phyloP scores from a whole-genome alignment of 2,329 filamentous ascomycete species.

The Verticillium isaacii region DNA sequence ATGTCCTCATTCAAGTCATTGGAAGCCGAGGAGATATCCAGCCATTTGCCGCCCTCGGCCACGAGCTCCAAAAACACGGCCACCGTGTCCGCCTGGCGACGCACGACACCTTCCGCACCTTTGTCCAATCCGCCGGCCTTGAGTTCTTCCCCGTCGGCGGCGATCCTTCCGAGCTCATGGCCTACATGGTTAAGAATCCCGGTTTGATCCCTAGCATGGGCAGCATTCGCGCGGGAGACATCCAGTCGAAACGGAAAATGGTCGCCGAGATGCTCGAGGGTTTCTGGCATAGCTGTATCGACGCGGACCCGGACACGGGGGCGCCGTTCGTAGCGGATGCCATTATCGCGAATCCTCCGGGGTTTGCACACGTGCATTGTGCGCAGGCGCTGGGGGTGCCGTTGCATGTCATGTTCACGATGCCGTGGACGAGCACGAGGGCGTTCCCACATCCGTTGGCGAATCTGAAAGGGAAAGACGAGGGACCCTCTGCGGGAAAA shows the following conservation, averaged over 20 bases:
- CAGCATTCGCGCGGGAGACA: constrained; percentile 18
- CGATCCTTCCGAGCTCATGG: constrained; percentile 38
- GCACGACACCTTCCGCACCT: constrained; percentile 40
- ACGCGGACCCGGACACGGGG: constrained; percentile 10
- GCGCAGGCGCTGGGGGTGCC: constrained; percentile 38
- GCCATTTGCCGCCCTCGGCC: constrained; percentile 49
- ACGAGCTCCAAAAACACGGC: constrained; percentile 37
- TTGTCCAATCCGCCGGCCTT: constrained; percentile 40
- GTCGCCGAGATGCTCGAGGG: constrained; percentile 18
- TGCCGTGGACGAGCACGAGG: constrained; percentile 72
- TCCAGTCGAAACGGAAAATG: constrained; percentile 17
- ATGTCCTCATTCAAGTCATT: constrained; percentile 52
- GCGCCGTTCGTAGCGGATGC: constrained; percentile 42
- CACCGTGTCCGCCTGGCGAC: constrained; percentile 49
- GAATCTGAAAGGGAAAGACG: constrained; percentile 45
- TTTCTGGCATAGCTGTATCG: constrained; percentile 16
- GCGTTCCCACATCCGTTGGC: constrained; percentile 70
- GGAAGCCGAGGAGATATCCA: constrained; percentile 51
- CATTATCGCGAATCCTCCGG: constrained; percentile 46
- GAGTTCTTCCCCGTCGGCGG: constrained; percentile 52
- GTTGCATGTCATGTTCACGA: constrained; percentile 48
- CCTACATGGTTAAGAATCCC: constrained; percentile 23
- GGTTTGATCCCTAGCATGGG: constrained; percentile 19
- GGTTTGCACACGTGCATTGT: constrained; percentile 42
- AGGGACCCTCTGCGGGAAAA: constrained; percentile 60